A percentile compares a stretch with the other conserved stretches of the same genome.
Conservation (phyloP, 2,329 filamentous ascomycete genomes). For the Verticillium albo-atrum region DNA sequence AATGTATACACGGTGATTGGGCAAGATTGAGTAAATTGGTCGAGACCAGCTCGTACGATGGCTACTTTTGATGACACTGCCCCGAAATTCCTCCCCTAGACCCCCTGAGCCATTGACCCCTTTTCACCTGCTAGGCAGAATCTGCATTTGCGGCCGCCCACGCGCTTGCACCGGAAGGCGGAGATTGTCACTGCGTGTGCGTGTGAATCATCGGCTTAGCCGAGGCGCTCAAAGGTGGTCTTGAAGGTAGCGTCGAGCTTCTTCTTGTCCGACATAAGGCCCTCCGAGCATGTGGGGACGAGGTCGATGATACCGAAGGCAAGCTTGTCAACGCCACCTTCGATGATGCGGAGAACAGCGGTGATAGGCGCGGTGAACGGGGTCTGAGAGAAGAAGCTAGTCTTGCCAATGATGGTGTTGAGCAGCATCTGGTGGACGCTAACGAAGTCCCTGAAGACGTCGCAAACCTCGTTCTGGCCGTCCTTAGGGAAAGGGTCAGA, state of each 20-base stretch:
- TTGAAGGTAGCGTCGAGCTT: conserved; percentile 1
- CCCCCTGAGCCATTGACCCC: too few relatives aligned
- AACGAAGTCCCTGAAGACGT: conserved; percentile 10
- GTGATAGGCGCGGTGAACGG: conserved; percentile 10
- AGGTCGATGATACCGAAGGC: conserved; percentile 11
- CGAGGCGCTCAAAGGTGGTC: neutral
- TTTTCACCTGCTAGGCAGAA: neutral
- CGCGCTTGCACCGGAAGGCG: too few relatives aligned
- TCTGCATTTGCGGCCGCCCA: neutral
- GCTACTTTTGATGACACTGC: neutral
- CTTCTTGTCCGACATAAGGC: conserved; percentile 3
- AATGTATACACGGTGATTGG: too few relatives aligned
- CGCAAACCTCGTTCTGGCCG: conserved; percentile 12
- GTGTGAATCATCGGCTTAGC: neutral
- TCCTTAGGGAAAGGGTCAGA: conserved; percentile 1
- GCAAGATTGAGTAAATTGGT: neutral
- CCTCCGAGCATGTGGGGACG: conserved; percentile 11
- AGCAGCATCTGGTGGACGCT: conserved; percentile 14
- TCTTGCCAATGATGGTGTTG: conserved; percentile 12
- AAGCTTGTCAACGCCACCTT: conserved; percentile 12
- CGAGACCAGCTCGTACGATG: neutral
- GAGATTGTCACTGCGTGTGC: neutral
- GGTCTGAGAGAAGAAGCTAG: conserved; percentile 7
- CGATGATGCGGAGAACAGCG: conserved; percentile 11
- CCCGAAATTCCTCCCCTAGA: neutral